Conservation (phyloP, 2,329 filamentous ascomycete species). For the Aspergillus vadensis region DNA sequence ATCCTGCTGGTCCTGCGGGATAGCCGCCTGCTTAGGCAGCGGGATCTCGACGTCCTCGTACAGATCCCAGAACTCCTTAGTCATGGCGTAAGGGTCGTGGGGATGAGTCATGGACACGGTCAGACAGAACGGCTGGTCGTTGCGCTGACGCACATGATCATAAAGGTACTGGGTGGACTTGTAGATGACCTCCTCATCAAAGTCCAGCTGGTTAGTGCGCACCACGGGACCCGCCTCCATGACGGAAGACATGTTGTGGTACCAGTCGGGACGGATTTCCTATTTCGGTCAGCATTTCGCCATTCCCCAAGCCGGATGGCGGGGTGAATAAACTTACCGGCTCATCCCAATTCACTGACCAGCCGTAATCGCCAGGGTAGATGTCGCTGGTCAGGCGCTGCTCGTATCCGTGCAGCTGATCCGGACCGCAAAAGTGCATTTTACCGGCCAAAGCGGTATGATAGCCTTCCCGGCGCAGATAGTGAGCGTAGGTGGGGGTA, state of each 20-base stretch:
- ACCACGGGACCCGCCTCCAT: constrained; percentile 86
- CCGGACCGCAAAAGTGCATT: constrained; percentile 92
- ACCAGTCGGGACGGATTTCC: constrained; percentile 78
- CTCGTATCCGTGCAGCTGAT: constrained; percentile 93
- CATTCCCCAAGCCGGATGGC: not conserved
- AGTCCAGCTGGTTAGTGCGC: constrained; percentile 91
- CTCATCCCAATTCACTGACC: constrained; percentile 94
- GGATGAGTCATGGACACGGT: constrained; percentile 93
- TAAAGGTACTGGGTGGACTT: constrained; percentile 87
- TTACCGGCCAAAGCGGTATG: constrained; percentile 90
- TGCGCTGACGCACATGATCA: constrained; percentile 81
- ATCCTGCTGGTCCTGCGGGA: constrained; percentile 80
- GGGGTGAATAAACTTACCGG: constrained; percentile 52
- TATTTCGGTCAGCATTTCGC: constrained; percentile 23
- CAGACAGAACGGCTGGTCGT: constrained; percentile 77
- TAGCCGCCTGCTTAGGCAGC: constrained; percentile 70
- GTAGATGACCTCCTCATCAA: constrained; percentile 95
- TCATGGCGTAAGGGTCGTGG: constrained; percentile 93
- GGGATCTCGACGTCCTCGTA: constrained; percentile 89
- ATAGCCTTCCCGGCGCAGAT: constrained; percentile 80
- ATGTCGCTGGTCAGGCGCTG: constrained; percentile 91
- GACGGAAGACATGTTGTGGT: constrained; percentile 93
- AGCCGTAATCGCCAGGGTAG: constrained; percentile 91
- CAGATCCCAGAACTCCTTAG: constrained; percentile 87
- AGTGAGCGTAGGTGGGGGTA: constrained; percentile 88